Evolutionary conservation across 2,329 filamentous ascomycete species (phyloP).

Genomic region (Diaporthe citriasiana): DNA sequence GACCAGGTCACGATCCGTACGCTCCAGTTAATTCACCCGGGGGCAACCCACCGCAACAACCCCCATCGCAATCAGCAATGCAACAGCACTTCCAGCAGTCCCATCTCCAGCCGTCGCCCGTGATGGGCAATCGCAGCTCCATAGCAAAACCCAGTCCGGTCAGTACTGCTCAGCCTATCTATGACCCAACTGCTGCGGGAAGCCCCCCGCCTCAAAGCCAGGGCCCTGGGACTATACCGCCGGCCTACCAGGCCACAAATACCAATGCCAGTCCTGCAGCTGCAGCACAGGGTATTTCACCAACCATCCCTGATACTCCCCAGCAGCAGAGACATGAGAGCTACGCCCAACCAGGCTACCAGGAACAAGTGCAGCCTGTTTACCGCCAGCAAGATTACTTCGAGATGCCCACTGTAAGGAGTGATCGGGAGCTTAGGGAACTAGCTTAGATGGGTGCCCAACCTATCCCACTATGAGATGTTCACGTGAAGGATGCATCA

Average conservation of each 20-base stretch:
- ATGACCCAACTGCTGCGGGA: constrained; percentile 40
- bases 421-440: constrained; percentile 52
- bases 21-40: neutral
- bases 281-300: constrained; percentile 29
- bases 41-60: neutral
- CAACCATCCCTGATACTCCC: constrained; percentile 18
- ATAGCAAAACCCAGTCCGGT: constrained; percentile 38
- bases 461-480: neutral
- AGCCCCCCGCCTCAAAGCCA: constrained; percentile 45
- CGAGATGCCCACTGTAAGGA: constrained; percentile 51
- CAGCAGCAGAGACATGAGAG: constrained; percentile 11
- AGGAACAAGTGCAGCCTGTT: constrained; percentile 10
- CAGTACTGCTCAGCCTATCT: constrained; percentile 38
- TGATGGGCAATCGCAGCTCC: constrained; percentile 31
- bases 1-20: constrained; percentile 28
- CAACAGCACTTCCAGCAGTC: constrained; percentile 34
- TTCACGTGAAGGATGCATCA: too few species aligned
- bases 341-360: neutral
- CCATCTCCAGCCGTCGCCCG: constrained; percentile 8
- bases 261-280: neutral
- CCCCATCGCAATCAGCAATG: constrained; percentile 20
- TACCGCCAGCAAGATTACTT: constrained; percentile 41
- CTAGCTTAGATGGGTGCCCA: constrained; percentile 45
- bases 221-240: constrained; percentile 17
- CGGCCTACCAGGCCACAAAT: constrained; percentile 26